phyloP scores from a whole-genome alignment of 78 protist genomes.

The Paratrimastix pyriformis region DNA sequence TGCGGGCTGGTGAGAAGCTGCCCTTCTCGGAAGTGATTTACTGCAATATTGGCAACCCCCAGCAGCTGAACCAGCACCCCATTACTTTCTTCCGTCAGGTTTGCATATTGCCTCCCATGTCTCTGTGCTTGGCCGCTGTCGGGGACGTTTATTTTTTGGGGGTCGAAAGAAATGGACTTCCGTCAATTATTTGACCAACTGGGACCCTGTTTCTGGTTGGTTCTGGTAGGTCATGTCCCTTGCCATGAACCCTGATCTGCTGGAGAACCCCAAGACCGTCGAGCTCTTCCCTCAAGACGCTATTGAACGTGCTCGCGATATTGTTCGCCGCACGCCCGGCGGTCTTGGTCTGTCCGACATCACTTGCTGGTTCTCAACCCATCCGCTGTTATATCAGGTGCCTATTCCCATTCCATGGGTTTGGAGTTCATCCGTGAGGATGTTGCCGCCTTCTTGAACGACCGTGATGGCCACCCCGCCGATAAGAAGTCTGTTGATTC shows the following conservation, averaged over 20 bases:
- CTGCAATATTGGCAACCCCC: conserved; percentile 99
- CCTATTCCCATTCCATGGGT: conserved; percentile 87
- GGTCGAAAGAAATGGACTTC: background rate
- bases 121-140: conserved; percentile 11
- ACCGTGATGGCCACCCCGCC: conserved; percentile 39
- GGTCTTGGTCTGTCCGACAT: background rate
- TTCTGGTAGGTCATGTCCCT: no score
- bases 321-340: background rate
- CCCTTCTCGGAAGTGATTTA: conserved; percentile 68
- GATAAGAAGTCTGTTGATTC: conserved; percentile 12
- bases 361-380: background rate
- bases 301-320: conserved; percentile 46
- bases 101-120: no score
- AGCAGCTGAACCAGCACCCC: conserved; percentile 82
- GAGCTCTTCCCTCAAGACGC: conserved; percentile 67
- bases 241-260: background rate
- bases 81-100: conserved; percentile 87
- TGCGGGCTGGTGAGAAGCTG: conserved; percentile 4
- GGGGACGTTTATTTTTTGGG: background rate
- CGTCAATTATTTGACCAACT: background rate
- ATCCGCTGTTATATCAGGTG: conserved; percentile 55
- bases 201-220: no score
- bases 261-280: conserved; percentile 5
- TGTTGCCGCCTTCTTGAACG: conserved; percentile 77
- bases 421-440: conserved; percentile 45